phyloP scores from a whole-genome alignment of 23 red algal species.

The Gracilariopsis chorda region DNA sequence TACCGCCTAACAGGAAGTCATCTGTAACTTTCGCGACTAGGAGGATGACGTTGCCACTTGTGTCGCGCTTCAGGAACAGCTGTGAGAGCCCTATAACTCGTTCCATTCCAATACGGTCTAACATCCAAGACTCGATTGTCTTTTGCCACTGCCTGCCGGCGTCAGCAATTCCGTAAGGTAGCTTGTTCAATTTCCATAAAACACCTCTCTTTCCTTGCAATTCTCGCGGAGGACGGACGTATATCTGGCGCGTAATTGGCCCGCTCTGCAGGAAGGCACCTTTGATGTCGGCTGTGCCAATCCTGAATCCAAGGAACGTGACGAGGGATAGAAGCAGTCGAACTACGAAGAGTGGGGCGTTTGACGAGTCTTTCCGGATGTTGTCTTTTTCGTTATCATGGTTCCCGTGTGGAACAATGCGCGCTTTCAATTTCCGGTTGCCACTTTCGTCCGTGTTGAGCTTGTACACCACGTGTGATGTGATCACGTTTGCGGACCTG shows the following conservation, averaged over 20 bases:
- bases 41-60: not conserved
- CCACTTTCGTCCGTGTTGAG: conserved; percentile 7
- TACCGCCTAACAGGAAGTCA: conserved; percentile 8
- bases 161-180: conserved; percentile 24
- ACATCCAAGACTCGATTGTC: not conserved
- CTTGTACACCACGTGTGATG: conserved; percentile 45
- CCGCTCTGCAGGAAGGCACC: conserved; percentile 19
- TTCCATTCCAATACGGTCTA: not conserved
- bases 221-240: conserved; percentile 19
- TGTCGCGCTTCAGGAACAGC: not conserved
- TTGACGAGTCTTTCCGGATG: conserved; percentile 40
- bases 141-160: conserved; percentile 33
- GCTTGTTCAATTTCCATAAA: conserved; percentile 23
- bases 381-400: conserved; percentile 29
- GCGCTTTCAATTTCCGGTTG: not conserved
- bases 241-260: conserved; percentile 3
- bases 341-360: conserved; percentile 1
- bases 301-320: conserved; percentile 1
- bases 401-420: conserved; percentile 30
- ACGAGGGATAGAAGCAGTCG: conserved; percentile 18
- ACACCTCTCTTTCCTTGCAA: not conserved
- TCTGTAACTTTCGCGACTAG: conserved; percentile 33
- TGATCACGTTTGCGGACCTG: not conserved
- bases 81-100: conserved; percentile 2
- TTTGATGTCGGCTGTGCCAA: conserved; percentile 15